A percentile compares a stretch with the other conserved stretches of the same genome.
Evolutionary conservation across 331 rosid species (phyloP).

Genomic region (Erythrophleum ivorense): DNA sequence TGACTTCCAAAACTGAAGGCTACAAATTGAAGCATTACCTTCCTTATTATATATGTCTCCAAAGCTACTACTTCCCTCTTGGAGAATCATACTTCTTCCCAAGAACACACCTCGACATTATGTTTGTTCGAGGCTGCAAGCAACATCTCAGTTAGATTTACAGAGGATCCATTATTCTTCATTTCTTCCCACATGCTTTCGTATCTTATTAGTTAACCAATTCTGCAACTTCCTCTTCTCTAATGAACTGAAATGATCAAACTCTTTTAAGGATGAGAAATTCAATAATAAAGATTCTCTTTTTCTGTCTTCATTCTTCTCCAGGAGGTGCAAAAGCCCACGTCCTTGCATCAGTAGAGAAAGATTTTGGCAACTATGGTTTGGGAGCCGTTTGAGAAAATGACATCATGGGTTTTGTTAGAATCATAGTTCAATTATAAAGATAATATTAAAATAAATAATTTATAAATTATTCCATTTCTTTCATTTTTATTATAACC

Average conservation of each 20-base stretch:
- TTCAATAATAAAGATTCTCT: neutral
- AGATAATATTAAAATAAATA: too few species aligned
- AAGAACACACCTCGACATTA: neutral
- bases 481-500: too few species aligned
- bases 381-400: neutral
- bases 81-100: neutral
- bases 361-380: neutral
- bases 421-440: too few species aligned
- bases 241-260: neutral
- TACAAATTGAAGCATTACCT: too few species aligned
- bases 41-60: too few species aligned
- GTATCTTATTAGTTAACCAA: neutral
- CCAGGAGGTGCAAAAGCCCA: neutral
- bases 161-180: neutral
- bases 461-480: too few species aligned
- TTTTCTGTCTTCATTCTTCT: neutral
- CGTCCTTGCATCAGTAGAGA: neutral
- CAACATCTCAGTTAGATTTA: neutral
- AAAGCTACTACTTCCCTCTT: too few species aligned
- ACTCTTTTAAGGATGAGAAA: neutral
- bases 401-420: too few species aligned
- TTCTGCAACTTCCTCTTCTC: neutral
- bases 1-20: too few species aligned
- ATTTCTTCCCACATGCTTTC: neutral
- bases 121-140: neutral